Percentiles rank a stretch among this genome's conserved stretches.
Evolutionary conservation across 768 basidiomycete genomes (phyloP).

Genomic region (Tricholoma flavovirens): DNA sequence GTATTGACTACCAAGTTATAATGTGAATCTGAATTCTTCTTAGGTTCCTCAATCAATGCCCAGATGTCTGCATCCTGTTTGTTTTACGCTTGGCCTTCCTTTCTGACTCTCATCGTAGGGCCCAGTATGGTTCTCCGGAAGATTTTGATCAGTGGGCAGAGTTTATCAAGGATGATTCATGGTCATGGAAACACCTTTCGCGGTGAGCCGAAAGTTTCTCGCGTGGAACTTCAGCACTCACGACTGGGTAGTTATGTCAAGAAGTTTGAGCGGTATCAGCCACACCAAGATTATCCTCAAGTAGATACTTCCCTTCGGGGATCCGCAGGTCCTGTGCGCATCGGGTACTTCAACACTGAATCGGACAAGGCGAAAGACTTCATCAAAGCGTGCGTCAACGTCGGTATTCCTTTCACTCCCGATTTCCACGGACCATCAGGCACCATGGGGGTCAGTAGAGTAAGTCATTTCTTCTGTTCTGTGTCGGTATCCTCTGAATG

Average conservation of each 20-base stretch:
- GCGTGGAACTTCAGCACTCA: background rate
- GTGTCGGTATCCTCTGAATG: background rate
- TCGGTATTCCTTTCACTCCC: conserved; percentile 53
- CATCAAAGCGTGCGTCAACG: conserved; percentile 44
- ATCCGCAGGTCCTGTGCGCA: conserved; percentile 46
- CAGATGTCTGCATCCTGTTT: conserved; percentile 30
- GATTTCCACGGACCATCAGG: conserved; percentile 60
- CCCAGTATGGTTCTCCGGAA: conserved; percentile 62
- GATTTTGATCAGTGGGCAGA: conserved; percentile 68
- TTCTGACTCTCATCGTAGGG: conserved; percentile 25
- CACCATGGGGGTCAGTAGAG: conserved; percentile 57
- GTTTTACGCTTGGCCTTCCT: background rate
- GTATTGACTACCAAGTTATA: conserved; percentile 17
- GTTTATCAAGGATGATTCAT: conserved; percentile 49
- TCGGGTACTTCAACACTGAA: conserved; percentile 51
- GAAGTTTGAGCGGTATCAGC: conserved; percentile 60
- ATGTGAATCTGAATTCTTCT: background rate
- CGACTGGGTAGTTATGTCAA: conserved; percentile 49
- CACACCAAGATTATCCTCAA: conserved; percentile 42
- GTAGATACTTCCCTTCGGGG: conserved; percentile 49
- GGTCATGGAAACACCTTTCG: conserved; percentile 52
- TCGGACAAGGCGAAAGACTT: conserved; percentile 46
- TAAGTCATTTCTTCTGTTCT: conserved; percentile 21
- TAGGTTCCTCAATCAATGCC: conserved; percentile 66
- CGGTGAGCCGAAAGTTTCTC: conserved; percentile 4